phyloP scores from a whole-genome alignment of 169 alveolate genomes.

The Pseudocohnilembus persalinus region DNA sequence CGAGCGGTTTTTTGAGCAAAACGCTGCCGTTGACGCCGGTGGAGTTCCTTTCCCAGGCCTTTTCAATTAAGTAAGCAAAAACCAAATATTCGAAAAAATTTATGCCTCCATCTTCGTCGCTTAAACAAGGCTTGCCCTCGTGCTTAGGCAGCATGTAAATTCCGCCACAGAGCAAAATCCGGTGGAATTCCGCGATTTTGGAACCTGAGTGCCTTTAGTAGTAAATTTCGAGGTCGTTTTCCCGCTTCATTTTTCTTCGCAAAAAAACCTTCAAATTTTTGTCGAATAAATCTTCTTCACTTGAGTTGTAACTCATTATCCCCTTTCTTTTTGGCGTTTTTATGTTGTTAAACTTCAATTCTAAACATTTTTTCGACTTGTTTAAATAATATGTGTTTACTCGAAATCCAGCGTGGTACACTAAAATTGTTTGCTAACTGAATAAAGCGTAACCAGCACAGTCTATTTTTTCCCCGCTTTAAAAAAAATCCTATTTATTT shows the following conservation, averaged over 20 bases:
- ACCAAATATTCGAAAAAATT: conserved; percentile 15
- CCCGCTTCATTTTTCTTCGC: neutral
- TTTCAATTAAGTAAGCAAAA: conserved; percentile 18
- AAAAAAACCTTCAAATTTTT: conserved; percentile 5
- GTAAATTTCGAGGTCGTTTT: neutral
- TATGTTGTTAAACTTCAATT: neutral
- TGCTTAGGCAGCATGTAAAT: neutral
- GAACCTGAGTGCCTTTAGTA: neutral
- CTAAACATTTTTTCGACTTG: neutral
- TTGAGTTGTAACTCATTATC: conserved; percentile 6
- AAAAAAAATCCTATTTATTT: conserved; percentile 17
- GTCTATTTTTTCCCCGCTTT: conserved; percentile 33
- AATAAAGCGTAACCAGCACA: conserved; percentile 33
- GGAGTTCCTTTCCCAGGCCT: conserved; percentile 25
- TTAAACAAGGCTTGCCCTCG: neutral
- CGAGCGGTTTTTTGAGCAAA: neutral
- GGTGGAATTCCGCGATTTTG: conserved; percentile 18
- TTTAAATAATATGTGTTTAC: conserved; percentile 4
- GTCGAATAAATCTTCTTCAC: neutral
- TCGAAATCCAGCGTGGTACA: conserved; percentile 35
- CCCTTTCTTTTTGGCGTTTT: conserved; percentile 25
- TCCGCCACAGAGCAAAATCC: conserved; percentile 22
- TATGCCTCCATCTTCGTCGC: neutral
- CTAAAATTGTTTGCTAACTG: conserved; percentile 30
- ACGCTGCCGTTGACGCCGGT: conserved; percentile 7